Percentiles rank a stretch among this genome's conserved stretches.
These are phyloP conservation scores for Alnus glutinosa DNA, from an alignment of 306 rosid genomes.

Conservation along the genomic window DNA sequence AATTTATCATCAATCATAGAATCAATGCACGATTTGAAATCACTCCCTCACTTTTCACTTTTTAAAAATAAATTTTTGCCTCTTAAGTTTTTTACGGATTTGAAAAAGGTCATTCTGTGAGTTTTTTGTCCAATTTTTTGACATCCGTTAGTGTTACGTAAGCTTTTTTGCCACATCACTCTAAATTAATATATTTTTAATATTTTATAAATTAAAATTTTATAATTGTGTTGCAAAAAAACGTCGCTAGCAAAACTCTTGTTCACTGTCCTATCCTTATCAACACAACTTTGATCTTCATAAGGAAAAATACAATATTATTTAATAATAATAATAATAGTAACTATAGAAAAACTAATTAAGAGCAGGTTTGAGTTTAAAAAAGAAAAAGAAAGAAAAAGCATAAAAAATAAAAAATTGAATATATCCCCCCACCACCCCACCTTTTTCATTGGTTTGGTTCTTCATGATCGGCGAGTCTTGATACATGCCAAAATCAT, in stretches of 20 bases:
- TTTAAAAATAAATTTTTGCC: no score
- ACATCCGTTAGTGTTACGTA: no score
- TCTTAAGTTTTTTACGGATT: no score
- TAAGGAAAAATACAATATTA: not conserved
- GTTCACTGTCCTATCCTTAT: conserved; percentile 35
- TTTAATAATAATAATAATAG: not conserved
- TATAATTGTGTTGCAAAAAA: conserved; percentile 39
- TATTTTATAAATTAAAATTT: no score
- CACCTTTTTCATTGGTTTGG: not conserved
- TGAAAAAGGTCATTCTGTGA: no score
- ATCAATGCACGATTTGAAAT: no score
- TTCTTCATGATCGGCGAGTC: not conserved
- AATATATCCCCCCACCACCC: not conserved
- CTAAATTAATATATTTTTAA: no score
- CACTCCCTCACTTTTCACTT: no score
- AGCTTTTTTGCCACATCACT: no score
- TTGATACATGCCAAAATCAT: not conserved
- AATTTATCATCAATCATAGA: no score
- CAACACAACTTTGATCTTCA: conserved; percentile 13
- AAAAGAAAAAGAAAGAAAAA: no score
- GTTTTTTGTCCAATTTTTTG: no score
- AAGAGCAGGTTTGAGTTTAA: not conserved
- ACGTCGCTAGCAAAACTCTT: conserved; percentile 42
- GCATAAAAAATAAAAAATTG: not conserved
- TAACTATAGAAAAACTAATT: not conserved